phyloP scores from a whole-genome alignment of 2,329 filamentous ascomycete genomes.

The Stagonosporopsis tanaceti region DNA sequence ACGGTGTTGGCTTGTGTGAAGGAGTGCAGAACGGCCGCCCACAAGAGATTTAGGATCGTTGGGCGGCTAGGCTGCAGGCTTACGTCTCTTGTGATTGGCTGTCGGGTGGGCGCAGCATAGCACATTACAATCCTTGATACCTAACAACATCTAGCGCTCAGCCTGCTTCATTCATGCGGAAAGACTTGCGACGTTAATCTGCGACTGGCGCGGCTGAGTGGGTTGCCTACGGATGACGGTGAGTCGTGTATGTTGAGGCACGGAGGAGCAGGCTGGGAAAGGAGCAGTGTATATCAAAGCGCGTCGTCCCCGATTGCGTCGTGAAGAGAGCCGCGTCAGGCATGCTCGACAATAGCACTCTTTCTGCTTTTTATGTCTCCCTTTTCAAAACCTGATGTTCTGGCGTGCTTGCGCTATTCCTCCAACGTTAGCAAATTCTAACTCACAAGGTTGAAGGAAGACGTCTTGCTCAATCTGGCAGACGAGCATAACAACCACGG shows the following conservation, averaged over 20 bases:
- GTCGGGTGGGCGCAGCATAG: slow-evolving; percentile 12
- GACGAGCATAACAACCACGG: neutral
- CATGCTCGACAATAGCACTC: neutral
- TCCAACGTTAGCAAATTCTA: neutral
- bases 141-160: slow-evolving; percentile 19
- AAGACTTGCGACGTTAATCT: slow-evolving; percentile 18
- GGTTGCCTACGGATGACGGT: slow-evolving; percentile 21
- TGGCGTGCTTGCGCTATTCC: neutral
- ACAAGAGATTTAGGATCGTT: neutral
- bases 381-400: neutral
- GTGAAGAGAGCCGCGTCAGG: neutral
- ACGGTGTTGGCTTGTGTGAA: neutral
- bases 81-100: slow-evolving; percentile 6
- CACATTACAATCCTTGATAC: slow-evolving; percentile 13
- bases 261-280: slow-evolving; percentile 14
- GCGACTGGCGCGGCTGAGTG: slow-evolving; percentile 20
- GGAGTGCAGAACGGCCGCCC: slow-evolving; percentile 13
- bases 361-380: neutral
- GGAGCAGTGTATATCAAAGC: slow-evolving; percentile 17
- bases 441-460: neutral
- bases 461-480: neutral
- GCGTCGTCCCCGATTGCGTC: slow-evolving; percentile 8
- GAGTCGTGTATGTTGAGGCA: slow-evolving; percentile 16
- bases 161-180: slow-evolving; percentile 19
- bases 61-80: slow-evolving; percentile 6